Evolutionary conservation across 208 protist genomes (phyloP), one percentile per base, ranked within the genome.

Genomic region (Tritrichomonas foetus): DNA sequence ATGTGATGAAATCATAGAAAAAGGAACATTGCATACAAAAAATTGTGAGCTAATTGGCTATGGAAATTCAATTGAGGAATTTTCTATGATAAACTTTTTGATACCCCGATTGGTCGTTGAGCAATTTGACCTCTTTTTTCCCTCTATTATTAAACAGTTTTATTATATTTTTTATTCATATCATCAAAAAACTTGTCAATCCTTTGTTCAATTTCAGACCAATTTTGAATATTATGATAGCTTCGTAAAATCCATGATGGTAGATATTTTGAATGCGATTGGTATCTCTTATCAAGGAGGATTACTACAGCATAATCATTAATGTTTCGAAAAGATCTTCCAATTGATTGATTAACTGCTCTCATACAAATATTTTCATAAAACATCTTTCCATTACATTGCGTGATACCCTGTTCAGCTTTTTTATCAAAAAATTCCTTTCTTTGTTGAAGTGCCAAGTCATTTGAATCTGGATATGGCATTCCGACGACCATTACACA

Each of bases 311-410:
- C 78, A 39, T 61, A 89, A 30, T 89, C 78, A 11, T 89, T 89
- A 39, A 89, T 89, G 16, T 89, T 89, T 57, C 78, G 53, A 57
- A 89, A 89, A 2, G 41, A 55, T 89, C 78, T 89, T 57, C 78
- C 78, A 50, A 89, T 89, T 89, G 78, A 49, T 39, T 89, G 78
- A 30, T 89, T 89, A 20, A 89, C 78, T 39, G 47, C 47, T 57
- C 78, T 89, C 78, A 89, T 89, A 36, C 78, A 89, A 8, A 49
- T 57, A 30, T 89, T 89, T 20, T 89, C 78, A 30, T 53, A 33
- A 50, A 89, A 89, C 44, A 44, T 3, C 39, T 36, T 53, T 89
- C 78, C 78, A 53, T 30, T 39, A 57, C 78, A 89, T 36, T 44
- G 30, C 1, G 78, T 14, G 1, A 41, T 89, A 13, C 78, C 78